Percentiles rank a stretch among this genome's conserved stretches.
These are phyloP conservation scores for Cercospora beticola DNA, from an alignment of 2,329 filamentous ascomycete species.

Conservation along the genomic window DNA sequence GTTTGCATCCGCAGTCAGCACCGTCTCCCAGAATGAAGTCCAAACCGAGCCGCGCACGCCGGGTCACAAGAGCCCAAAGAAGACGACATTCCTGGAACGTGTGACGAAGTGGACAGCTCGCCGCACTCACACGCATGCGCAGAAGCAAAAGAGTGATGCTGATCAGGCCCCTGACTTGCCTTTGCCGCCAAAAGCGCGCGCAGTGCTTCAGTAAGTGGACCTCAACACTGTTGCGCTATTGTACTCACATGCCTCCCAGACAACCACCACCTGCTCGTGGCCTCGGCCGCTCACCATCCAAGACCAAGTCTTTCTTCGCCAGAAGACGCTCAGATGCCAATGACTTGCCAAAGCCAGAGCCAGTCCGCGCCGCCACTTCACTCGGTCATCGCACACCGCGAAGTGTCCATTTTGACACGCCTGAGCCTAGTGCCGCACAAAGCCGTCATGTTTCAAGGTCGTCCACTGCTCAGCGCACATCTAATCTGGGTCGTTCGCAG, in stretches of 20 bases:
- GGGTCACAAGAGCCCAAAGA: constrained; percentile 42
- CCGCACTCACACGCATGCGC: constrained; percentile 11
- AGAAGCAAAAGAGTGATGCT: constrained; percentile 7
- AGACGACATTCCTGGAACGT: constrained; percentile 40
- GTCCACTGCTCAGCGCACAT: constrained; percentile 4
- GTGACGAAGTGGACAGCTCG: constrained; percentile 15
- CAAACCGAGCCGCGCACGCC: constrained; percentile 11
- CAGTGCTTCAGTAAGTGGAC: constrained; percentile 36
- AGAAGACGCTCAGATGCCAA: constrained; percentile 18
- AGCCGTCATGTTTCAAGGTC: constrained; percentile 11
- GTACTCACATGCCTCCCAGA: background rate
- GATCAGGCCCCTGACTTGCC: constrained; percentile 4
- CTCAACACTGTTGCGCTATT: background rate
- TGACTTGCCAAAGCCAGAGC: constrained; percentile 12
- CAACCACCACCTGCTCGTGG: constrained; percentile 25
- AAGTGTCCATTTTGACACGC: constrained; percentile 21
- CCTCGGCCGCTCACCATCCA: constrained; percentile 33
- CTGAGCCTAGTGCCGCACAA: constrained; percentile 17
- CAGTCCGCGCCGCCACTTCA: constrained; percentile 18
- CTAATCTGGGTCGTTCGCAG: constrained; percentile 27
- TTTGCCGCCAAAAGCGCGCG: constrained; percentile 38
- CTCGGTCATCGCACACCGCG: constrained; percentile 15
- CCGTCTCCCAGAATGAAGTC: constrained; percentile 15
- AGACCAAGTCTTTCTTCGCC: constrained; percentile 30
- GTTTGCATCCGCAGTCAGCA: constrained; percentile 21